Base-by-base conservation (phyloP, 78 protist species). In the Anaeramoeba ignava region DNA sequence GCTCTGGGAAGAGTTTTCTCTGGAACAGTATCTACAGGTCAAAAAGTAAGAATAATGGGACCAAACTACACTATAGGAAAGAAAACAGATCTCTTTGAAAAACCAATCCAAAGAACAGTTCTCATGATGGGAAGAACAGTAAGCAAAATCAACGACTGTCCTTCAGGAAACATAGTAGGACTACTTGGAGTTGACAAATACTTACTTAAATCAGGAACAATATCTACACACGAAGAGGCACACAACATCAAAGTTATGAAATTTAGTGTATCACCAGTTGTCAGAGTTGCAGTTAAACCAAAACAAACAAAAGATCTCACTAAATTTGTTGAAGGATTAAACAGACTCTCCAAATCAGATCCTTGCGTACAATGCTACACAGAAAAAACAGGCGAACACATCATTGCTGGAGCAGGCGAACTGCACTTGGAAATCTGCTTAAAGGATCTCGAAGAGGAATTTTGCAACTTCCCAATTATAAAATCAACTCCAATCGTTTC, bases 1-100 rank as follows among this genome's bases (percentile, higher is more conserved):
- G 99, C 99, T 54, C 96, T 98, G 92, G 99, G 99, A 82, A 98
- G 99, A 90, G 99, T 98, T 80, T 98, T 96, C 95, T 89, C 99
- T 1, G 99, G 99, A 36, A 88, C 88, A 40, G 87, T 95, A 84
- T 73, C 88, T 84, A 92, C 99, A 38, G 99, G 99, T 41, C 88
- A 79, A 83, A 93, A 96, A 92, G 96, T 94, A 86, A 87, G 98
- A 81, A 96, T 98, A 88, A 87, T 91, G 95, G 99, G 99, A 39
- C 93, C 93, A 68, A 92, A 97, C 96, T 97, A 92, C 93, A 92
- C 38, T 92, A 89, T 81, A 98, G 99, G 81, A 92, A 88, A 88
- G 96, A 98, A 91, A 92, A 90, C 23, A 37, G 99, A 98, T 88
- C 87, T 95, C 33, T 92, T 36, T 93, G 33, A 94, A 82, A 95